phyloP scores from a whole-genome alignment of 1,139 yeast genomes.

The Lodderomyces pseudojiufengensis region DNA sequence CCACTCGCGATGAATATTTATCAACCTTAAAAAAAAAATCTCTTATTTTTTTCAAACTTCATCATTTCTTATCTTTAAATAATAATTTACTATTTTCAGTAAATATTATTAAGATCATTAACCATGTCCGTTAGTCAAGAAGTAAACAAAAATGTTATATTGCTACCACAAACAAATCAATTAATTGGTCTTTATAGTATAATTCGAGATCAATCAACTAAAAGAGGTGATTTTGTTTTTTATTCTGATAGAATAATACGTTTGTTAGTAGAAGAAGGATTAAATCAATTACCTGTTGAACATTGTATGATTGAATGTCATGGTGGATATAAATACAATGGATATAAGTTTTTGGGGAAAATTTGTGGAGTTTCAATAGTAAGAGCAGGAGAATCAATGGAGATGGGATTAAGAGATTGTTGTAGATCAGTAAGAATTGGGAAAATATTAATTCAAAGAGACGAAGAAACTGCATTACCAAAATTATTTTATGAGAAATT shows the following conservation, averaged over 20 bases:
- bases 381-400: conserved; percentile 98
- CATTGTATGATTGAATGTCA: conserved; percentile 68
- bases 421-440: conserved; percentile 95
- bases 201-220: conserved; percentile 75
- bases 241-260: conserved; percentile 94
- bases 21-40: neutral
- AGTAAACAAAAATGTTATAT: conserved; percentile 51
- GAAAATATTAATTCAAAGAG: conserved; percentile 92
- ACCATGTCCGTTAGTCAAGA: conserved; percentile 23
- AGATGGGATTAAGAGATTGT: conserved; percentile 92
- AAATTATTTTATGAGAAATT: conserved; percentile 85
- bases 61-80: too few species aligned
- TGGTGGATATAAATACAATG: conserved; percentile 67
- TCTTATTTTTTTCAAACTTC: neutral
- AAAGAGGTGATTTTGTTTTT: conserved; percentile 89
- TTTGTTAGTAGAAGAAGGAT: conserved; percentile 87
- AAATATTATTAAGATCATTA: too few species aligned
- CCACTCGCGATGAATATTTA: too few species aligned
- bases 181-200: conserved; percentile 82
- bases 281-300: conserved; percentile 86
- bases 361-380: conserved; percentile 97
- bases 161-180: conserved; percentile 87
- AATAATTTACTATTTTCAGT: neutral
- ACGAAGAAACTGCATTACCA: conserved; percentile 80
- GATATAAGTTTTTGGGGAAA: conserved; percentile 83